These are phyloP conservation scores for Talaromyces sp. DNA, from an alignment of 2,329 filamentous ascomycete genomes.

Conservation along the genomic window DNA sequence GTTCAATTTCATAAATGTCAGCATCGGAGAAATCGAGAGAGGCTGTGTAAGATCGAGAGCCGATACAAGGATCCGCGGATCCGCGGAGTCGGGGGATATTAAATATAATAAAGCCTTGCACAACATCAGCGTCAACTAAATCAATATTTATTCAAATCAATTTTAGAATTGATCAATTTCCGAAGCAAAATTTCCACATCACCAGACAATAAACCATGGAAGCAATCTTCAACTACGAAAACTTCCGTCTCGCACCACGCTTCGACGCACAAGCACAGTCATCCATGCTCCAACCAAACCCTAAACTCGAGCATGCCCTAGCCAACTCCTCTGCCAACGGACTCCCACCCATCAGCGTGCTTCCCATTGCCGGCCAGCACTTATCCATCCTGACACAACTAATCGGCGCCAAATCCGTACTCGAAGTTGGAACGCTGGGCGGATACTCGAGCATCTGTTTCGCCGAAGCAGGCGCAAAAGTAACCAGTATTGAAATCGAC, in stretches of 20 bases:
- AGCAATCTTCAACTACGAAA: neutral
- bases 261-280: neutral
- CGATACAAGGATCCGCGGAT: neutral
- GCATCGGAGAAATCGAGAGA: too few species aligned
- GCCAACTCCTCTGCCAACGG: neutral
- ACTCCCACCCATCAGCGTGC: neutral
- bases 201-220: neutral
- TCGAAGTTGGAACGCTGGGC: conserved; percentile 55
- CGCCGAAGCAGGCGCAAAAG: conserved; percentile 29
- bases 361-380: neutral
- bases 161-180: neutral
- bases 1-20: neutral
- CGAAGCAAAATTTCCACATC: neutral
- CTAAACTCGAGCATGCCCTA: neutral
- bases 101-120: neutral
- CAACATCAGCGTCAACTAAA: neutral
- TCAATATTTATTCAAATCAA: too few species aligned
- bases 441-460: conserved; percentile 54
- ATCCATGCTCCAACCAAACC: neutral
- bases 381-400: neutral
- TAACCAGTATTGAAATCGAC: conserved; percentile 52
- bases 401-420: conserved; percentile 22
- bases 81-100: neutral
- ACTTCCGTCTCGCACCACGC: neutral
- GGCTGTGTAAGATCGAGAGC: neutral